These are phyloP conservation scores for Casaregolazyma lundiana DNA, from an alignment of 1,139 yeast species.

Conservation along the genomic window DNA sequence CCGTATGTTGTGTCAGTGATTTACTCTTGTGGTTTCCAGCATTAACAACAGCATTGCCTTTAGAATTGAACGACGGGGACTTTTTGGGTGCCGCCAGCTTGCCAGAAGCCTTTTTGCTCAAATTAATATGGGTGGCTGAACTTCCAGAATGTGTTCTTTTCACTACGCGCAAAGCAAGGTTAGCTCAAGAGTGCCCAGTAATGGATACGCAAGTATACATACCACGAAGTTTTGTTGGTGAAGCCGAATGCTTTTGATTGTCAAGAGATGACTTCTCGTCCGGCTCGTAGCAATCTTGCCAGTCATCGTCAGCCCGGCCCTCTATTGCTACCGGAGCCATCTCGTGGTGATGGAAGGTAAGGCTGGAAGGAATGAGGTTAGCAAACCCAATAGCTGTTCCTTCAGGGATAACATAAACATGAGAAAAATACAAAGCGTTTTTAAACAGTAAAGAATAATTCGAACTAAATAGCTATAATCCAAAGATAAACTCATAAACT, in stretches of 20 bases:
- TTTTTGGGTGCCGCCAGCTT: background rate
- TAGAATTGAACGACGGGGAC: background rate
- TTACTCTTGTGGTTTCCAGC: background rate
- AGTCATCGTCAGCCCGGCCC: constrained; percentile 3
- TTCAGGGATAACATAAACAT: background rate
- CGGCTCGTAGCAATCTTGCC: constrained; percentile 7
- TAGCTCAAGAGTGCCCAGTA: background rate
- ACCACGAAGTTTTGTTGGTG: background rate
- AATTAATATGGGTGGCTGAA: background rate
- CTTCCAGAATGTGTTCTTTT: background rate
- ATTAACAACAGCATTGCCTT: background rate
- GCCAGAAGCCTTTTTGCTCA: background rate
- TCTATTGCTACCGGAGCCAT: constrained; percentile 1
- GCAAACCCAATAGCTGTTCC: no score
- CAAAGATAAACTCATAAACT: background rate
- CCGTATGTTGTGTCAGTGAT: background rate
- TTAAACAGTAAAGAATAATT: background rate
- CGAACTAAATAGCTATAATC: background rate
- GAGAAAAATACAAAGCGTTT: background rate
- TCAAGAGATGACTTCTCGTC: constrained; percentile 1
- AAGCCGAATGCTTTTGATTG: background rate
- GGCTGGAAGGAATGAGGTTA: no score
- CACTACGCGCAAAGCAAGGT: background rate
- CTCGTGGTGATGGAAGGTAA: background rate
- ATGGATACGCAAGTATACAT: background rate